phyloP scores from a whole-genome alignment of 495 filamentous ascomycete species.

The Neurospora sp. region DNA sequence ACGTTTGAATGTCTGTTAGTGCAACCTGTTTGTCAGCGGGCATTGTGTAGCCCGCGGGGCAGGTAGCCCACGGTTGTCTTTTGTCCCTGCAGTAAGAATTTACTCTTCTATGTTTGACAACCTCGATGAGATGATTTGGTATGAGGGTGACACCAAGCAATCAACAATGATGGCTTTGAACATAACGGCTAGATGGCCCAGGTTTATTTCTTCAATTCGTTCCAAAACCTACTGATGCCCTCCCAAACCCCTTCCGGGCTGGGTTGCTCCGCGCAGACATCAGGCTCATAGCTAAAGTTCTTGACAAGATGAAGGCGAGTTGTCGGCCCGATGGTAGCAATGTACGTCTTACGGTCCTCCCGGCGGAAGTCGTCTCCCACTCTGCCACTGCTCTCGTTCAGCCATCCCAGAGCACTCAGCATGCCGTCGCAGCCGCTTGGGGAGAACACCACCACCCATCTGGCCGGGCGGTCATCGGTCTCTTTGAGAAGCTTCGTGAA shows the following conservation, averaged over 20 bases:
- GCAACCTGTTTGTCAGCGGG: neutral
- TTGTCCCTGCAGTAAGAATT: neutral
- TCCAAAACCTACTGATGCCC: slow-evolving; percentile 48
- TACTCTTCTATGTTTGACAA: neutral
- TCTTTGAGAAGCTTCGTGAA: slow-evolving; percentile 42
- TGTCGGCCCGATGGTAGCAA: slow-evolving; percentile 91
- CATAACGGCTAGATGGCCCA: neutral
- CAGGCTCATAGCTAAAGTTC: slow-evolving; percentile 59
- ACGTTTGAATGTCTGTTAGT: neutral
- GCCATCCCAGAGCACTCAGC: slow-evolving; percentile 52
- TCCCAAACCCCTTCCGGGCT: slow-evolving; percentile 73
- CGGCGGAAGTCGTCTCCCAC: slow-evolving; percentile 4
- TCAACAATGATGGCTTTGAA: neutral
- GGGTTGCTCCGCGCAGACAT: slow-evolving; percentile 74
- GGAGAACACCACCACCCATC: slow-evolving; percentile 93
- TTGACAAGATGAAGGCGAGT: slow-evolving; percentile 64
- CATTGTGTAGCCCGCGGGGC: neutral
- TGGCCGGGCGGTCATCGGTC: slow-evolving; percentile 26
- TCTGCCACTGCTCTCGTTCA: slow-evolving; percentile 40
- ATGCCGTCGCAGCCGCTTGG: slow-evolving; percentile 79
- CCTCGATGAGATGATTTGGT: neutral
- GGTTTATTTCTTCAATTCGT: neutral
- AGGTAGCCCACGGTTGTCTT: neutral
- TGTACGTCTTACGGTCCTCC: slow-evolving; percentile 34
- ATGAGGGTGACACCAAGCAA: neutral